Percentiles rank a stretch among this genome's conserved stretches.
Evolutionary conservation across 2,329 filamentous ascomycete genomes (phyloP).

Genomic region (Colletotrichum siamense): DNA sequence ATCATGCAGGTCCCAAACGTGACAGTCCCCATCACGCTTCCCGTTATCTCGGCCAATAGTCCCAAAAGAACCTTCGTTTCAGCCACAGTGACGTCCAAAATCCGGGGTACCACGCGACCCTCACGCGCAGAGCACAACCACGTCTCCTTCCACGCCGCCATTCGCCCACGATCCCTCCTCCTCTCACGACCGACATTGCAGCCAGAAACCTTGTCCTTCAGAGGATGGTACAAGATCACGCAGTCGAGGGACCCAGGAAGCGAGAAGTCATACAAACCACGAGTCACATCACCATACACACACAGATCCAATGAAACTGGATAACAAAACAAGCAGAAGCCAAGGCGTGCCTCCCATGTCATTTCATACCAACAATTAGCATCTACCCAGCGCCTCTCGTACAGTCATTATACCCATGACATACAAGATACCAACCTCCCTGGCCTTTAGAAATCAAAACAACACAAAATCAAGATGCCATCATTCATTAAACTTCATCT

Average conservation of each 20-base stretch:
- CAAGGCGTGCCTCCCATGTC: not conserved
- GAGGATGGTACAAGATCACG: not conserved
- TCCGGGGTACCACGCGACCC: not conserved
- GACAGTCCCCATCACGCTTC: not conserved
- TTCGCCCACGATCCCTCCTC: not conserved
- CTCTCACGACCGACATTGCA: not conserved
- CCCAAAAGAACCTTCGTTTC: not conserved
- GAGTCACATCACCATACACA: not conserved
- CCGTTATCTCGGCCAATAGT: not conserved
- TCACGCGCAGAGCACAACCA: not conserved
- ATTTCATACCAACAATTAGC: slow-evolving; percentile 7
- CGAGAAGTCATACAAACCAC: not conserved
- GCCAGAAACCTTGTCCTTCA: not conserved
- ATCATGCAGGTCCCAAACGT: not conserved
- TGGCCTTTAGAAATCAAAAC: not conserved
- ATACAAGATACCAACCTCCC: not conserved
- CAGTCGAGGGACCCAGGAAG: not conserved
- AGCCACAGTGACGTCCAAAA: not conserved
- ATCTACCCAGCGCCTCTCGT: slow-evolving; percentile 20
- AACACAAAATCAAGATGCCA: slow-evolving; percentile 8
- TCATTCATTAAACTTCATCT: slow-evolving; percentile 9
- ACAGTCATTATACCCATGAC: slow-evolving; percentile 22
- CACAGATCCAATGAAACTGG: not conserved
- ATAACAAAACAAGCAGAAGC: not conserved
- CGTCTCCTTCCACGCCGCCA: not conserved